These are phyloP conservation scores for Antrodiella citrinella DNA, from an alignment of 768 basidiomycete species.

Conservation along the genomic window DNA sequence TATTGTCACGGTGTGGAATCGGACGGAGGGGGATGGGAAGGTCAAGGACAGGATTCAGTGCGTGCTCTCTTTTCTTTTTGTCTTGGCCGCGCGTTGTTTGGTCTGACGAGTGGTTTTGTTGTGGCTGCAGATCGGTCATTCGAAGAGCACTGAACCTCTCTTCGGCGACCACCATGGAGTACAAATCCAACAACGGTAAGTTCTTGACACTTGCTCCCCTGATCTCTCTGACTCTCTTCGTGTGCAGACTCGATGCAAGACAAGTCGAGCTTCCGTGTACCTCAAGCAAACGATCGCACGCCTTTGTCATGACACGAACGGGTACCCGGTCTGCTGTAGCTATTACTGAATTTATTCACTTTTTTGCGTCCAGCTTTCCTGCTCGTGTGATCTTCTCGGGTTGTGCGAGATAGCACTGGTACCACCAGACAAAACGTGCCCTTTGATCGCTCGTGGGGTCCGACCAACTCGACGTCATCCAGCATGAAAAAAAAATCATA, in stretches of 20 bases:
- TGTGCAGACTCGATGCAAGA: slow-evolving; percentile 78
- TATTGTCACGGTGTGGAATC: slow-evolving; percentile 90
- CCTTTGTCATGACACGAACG: slow-evolving; percentile 24
- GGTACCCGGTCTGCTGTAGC: no score
- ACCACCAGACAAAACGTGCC: no score
- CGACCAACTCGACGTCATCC: no score
- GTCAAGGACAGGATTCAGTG: slow-evolving; percentile 79
- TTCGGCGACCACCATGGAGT: slow-evolving; percentile 78
- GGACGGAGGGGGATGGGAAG: slow-evolving; percentile 66
- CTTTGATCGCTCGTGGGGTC: no score
- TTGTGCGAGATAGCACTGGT: no score
- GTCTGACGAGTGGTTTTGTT: slow-evolving; percentile 1
- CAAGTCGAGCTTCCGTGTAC: slow-evolving; percentile 68
- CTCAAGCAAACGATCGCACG: slow-evolving; percentile 20
- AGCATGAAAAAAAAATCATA: not conserved
- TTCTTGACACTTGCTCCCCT: not conserved
- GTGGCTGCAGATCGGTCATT: slow-evolving; percentile 61
- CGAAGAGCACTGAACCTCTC: slow-evolving; percentile 70
- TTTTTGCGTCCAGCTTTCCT: no score
- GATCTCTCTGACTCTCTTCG: not conserved
- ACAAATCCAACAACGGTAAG: slow-evolving; percentile 87
- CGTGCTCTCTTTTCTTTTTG: slow-evolving; percentile 21
- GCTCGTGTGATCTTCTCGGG: no score
- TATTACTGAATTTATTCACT: no score
- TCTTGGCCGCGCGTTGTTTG: not conserved